A percentile compares a stretch with the other conserved stretches of the same genome.
Conservation (phyloP, 2,329 filamentous ascomycete genomes). For the Penicillium freii region DNA sequence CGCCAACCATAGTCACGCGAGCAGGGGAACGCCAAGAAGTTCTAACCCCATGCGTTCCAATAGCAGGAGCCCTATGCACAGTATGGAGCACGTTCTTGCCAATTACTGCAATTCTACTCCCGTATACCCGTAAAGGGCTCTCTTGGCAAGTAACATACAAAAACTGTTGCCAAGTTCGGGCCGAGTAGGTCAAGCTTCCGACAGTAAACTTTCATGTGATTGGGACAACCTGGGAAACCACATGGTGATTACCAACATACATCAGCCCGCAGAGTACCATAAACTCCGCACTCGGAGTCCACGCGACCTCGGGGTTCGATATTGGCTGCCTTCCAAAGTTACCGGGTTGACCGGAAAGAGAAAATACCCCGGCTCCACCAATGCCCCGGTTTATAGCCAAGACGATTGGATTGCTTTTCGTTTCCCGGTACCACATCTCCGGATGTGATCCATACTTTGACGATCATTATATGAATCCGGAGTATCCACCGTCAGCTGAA, state of each 20-base stretch:
- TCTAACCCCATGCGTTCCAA: not conserved
- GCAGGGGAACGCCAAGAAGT: not conserved
- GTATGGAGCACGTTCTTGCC: too few species aligned
- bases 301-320: not conserved
- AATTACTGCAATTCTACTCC: too few species aligned
- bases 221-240: not conserved
- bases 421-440: not conserved
- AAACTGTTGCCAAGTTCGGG: not conserved
- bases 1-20: not conserved
- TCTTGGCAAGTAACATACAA: not conserved
- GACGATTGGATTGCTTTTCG: not conserved
- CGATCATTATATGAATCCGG: not conserved
- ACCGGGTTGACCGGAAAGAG: constrained; percentile 13
- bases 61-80: not conserved
- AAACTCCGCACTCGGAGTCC: not conserved
- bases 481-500: not conserved
- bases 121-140: too few species aligned
- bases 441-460: not conserved
- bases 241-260: too few species aligned
- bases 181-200: not conserved
- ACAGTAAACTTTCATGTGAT: not conserved
- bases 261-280: too few species aligned
- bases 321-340: too few species aligned
- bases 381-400: not conserved
- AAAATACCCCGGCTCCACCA: constrained; percentile 10